Evolutionary conservation across 768 basidiomycete genomes (phyloP), one percentile per base, ranked within the genome.

Genomic region (Amanita pallidorosea): DNA sequence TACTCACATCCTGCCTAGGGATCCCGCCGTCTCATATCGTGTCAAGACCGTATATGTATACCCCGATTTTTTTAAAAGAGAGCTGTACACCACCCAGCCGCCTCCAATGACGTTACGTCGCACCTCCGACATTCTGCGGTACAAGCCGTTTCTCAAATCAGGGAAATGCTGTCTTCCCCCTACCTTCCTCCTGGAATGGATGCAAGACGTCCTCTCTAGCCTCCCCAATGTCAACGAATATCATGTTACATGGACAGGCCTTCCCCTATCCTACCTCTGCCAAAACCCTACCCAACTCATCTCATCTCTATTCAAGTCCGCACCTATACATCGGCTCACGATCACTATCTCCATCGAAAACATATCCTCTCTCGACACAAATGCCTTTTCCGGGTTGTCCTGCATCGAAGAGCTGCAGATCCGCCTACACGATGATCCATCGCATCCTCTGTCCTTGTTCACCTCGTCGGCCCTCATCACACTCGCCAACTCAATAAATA

Each of bases 201-300:
- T 50, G 41, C 38, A 50, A 15, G 49, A 75, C 22, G 69, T 74
- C 17, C 66, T 77, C 17, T 63, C 65, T 15, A 64, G 67, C 1
- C 64, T 77, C 7, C 71, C 71, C 17, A 70, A 73, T 48, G 62
- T 77, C 9, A 70, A 67, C 12, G 71, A 75, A 55, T 75, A 74
- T 57, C 71, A 75, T 52, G 70, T 77, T 52, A 70, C 70, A 35
- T 77, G 74, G 75, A 68, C 63, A 31, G 72, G 72, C 15, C 64
- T 73, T 17, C 68, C 69, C 29, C 64, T 73, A 15, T 67, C 69
- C 35, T 45, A 57, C 12, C 49, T 49, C 23, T 49, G 15, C n/a
- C 34, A 45, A 34, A 20, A 40, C 45, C 53, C 60, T n/a, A 53
- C 50, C 29, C 56, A 57, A 35, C 55, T 64, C 27, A 56, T 60